Evolutionary conservation across 805 yeast genomes (phyloP).

Genomic region (Saccharomycopsis fermentans): DNA sequence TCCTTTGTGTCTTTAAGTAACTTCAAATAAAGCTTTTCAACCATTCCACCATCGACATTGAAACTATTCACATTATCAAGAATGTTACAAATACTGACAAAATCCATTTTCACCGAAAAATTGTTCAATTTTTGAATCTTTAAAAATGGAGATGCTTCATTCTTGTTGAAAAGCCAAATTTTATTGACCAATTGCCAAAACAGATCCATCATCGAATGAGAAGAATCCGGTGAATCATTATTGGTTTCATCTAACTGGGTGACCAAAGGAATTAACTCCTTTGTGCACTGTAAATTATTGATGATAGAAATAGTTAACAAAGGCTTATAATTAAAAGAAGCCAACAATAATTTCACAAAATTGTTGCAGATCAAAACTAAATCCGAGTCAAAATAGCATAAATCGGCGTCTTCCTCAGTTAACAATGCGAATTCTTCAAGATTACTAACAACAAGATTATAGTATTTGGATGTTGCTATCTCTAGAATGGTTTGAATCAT

Average conservation of each 20-base stretch:
- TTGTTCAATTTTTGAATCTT: slow-evolving; percentile 11
- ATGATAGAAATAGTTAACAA: slow-evolving; percentile 5
- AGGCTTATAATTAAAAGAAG: slow-evolving; percentile 12
- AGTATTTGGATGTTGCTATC: neutral
- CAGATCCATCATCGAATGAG: neutral
- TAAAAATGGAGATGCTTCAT: slow-evolving; percentile 9
- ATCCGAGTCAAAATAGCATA: slow-evolving; percentile 11
- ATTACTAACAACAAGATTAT: slow-evolving; percentile 4
- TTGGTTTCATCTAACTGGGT: slow-evolving; percentile 12
- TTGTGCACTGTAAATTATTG: slow-evolving; percentile 5
- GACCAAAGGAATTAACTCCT: slow-evolving; percentile 7
- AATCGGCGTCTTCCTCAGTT: slow-evolving; percentile 16
- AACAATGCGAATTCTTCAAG: slow-evolving; percentile 15
- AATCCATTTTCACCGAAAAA: slow-evolving; percentile 7
- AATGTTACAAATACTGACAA: slow-evolving; percentile 7
- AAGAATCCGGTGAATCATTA: neutral
- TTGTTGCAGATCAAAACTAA: slow-evolving; percentile 8
- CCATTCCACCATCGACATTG: neutral
- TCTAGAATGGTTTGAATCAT: slow-evolving; percentile 11
- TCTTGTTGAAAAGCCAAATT: slow-evolving; percentile 10
- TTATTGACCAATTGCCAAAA: slow-evolving; percentile 16
- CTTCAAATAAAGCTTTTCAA: slow-evolving; percentile 8
- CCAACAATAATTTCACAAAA: slow-evolving; percentile 11
- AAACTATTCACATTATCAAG: neutral
- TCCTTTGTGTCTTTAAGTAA: slow-evolving; percentile 2